These are phyloP conservation scores for Botryotinia narcissicola DNA, from an alignment of 2,329 filamentous ascomycete species.

Conservation along the genomic window DNA sequence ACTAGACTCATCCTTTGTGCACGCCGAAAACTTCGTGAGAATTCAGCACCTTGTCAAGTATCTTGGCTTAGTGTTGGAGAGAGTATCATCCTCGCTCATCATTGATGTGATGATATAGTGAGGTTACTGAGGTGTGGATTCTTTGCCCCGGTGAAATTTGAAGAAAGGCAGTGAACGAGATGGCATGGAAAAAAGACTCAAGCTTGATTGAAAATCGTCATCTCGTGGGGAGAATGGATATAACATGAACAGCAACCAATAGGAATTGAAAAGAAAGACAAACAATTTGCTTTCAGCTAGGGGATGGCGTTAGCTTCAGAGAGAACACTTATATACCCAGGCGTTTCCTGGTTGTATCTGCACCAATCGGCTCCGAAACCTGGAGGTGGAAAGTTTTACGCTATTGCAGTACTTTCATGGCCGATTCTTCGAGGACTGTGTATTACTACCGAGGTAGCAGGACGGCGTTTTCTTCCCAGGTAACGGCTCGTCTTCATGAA, in stretches of 20 bases:
- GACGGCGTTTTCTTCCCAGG: not conserved
- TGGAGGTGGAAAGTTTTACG: not conserved
- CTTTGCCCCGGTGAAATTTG: not conserved
- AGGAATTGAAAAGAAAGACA: not conserved
- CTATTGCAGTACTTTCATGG: not conserved
- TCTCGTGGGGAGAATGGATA: not conserved
- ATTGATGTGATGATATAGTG: not conserved
- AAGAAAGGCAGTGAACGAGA: not conserved
- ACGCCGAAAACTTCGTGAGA: not conserved
- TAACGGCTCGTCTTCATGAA: not conserved
- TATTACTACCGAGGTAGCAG: not conserved
- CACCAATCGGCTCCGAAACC: not conserved
- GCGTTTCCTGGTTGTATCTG: not conserved
- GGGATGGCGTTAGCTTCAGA: not conserved
- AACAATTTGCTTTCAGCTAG: not conserved
- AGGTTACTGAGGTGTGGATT: not conserved
- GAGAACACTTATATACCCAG: not conserved
- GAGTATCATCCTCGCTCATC: not conserved
- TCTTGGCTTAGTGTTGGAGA: not conserved
- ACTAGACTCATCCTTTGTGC: not conserved
- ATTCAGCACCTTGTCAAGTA: not conserved
- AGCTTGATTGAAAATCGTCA: not conserved
- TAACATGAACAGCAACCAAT: not conserved
- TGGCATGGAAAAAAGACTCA: not conserved
- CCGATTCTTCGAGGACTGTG: not conserved